phyloP scores from a whole-genome alignment of 345 rosid species.

The Eucalyptus lansdowneana region DNA sequence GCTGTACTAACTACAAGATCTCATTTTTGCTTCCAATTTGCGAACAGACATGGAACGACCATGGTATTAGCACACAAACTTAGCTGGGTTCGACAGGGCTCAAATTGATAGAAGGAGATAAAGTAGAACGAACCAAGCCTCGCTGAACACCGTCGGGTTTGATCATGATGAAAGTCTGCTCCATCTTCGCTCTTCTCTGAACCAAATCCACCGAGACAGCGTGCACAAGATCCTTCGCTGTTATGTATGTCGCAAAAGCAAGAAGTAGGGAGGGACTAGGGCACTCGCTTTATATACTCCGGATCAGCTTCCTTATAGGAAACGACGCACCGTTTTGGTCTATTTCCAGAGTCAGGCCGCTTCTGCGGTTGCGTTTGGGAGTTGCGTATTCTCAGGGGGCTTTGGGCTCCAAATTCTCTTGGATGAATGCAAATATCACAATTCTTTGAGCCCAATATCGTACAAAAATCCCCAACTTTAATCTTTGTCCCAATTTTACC shows the following conservation, averaged over 20 bases:
- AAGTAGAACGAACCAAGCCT: slow-evolving; percentile 46
- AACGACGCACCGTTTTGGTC: neutral
- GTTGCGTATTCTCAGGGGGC: no score
- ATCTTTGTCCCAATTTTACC: no score
- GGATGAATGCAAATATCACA: no score
- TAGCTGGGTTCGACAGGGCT: neutral
- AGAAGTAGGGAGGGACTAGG: neutral
- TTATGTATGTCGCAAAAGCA: neutral
- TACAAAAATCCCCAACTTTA: no score
- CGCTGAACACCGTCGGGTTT: slow-evolving; percentile 96
- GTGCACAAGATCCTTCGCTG: neutral
- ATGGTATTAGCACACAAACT: neutral
- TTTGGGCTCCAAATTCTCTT: no score
- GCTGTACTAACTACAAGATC: neutral
- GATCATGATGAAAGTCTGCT: slow-evolving; percentile 94
- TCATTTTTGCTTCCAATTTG: neutral
- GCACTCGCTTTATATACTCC: neutral
- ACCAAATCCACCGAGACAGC: neutral
- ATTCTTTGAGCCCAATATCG: no score
- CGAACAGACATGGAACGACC: neutral
- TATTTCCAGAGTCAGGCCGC: neutral
- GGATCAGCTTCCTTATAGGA: neutral
- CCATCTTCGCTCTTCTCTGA: slow-evolving; percentile 19
- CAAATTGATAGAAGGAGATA: neutral
- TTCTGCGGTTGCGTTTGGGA: neutral